A percentile compares a stretch with the other conserved stretches of the same genome.
Conservation (phyloP, 2,329 filamentous ascomycete genomes). For the Trichoderma polysporum region DNA sequence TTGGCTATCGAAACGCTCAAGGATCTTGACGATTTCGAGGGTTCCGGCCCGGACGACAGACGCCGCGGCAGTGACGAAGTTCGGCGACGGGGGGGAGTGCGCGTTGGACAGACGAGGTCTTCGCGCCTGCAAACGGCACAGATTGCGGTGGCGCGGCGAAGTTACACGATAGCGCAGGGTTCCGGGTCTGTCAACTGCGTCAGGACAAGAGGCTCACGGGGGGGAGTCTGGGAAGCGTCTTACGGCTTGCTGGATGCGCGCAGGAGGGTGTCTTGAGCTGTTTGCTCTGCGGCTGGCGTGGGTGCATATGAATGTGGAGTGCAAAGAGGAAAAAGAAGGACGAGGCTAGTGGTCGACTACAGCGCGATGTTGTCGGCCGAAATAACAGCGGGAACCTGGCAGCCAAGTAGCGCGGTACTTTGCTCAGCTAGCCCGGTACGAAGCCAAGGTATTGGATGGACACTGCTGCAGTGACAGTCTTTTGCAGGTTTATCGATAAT, state of each 20-base stretch:
- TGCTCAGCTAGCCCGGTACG: background rate
- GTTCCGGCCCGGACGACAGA: background rate
- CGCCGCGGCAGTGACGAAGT: conserved; percentile 4
- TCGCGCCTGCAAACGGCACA: conserved; percentile 20
- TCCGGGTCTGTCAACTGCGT: conserved; percentile 18
- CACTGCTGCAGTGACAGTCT: conserved; percentile 7
- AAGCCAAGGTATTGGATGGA: background rate
- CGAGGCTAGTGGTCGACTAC: conserved; percentile 22
- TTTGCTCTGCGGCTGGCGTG: conserved; percentile 21
- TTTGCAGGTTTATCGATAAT: conserved; percentile 15
- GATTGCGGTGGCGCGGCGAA: conserved; percentile 20
- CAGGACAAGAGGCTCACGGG: conserved; percentile 7
- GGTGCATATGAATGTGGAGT: conserved; percentile 21
- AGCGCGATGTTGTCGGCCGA: conserved; percentile 19
- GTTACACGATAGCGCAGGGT: conserved; percentile 21
- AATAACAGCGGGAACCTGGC: conserved; percentile 21
- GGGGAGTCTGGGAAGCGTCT: conserved; percentile 18
- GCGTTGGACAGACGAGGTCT: conserved; percentile 10
- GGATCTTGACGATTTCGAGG: background rate
- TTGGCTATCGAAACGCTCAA: background rate
- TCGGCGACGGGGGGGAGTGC: background rate
- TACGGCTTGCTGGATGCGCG: background rate
- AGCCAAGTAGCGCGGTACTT: conserved; percentile 17
- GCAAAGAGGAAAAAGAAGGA: conserved; percentile 19
- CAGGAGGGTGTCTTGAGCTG: conserved; percentile 17